These are phyloP conservation scores for Penicillium steckii DNA, from an alignment of 495 filamentous ascomycete genomes.

Conservation along the genomic window DNA sequence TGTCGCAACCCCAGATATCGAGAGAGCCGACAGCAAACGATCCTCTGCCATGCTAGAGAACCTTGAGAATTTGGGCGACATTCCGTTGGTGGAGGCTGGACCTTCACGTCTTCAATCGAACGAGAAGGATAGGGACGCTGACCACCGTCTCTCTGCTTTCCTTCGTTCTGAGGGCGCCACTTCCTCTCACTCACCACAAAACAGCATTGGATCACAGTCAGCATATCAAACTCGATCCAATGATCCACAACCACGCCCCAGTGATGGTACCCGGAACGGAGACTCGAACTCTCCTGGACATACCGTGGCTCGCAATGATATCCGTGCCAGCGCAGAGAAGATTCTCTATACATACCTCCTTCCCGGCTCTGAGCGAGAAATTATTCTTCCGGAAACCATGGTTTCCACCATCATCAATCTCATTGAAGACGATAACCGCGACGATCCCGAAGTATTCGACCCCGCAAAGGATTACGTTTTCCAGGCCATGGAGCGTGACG, in stretches of 20 bases:
- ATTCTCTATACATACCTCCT: slow-evolving; percentile 95
- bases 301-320: slow-evolving; percentile 80
- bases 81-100: slow-evolving; percentile 46
- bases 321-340: slow-evolving; percentile 91
- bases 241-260: slow-evolving; percentile 64
- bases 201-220: slow-evolving; percentile 59
- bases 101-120: slow-evolving; percentile 41
- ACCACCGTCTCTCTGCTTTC: slow-evolving; percentile 86
- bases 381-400: slow-evolving; percentile 85
- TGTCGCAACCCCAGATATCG: slow-evolving; percentile 86
- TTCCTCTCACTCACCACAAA: slow-evolving; percentile 64
- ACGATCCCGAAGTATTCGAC: slow-evolving; percentile 97
- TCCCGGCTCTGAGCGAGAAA: slow-evolving; percentile 90
- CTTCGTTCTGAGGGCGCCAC: slow-evolving; percentile 67
- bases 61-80: slow-evolving; percentile 63
- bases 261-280: slow-evolving; percentile 51
- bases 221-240: slow-evolving; percentile 34
- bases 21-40: slow-evolving; percentile 75
- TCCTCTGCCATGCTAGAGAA: slow-evolving; percentile 79
- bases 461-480: slow-evolving; percentile 98
- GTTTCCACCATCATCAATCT: slow-evolving; percentile 73
- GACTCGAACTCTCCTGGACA: slow-evolving; percentile 77
- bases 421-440: slow-evolving; percentile 85
- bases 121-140: slow-evolving; percentile 60
- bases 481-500: slow-evolving; percentile 98